Conservation (phyloP, 75 land plant genomes). For the Cryptomeria japonica region DNA sequence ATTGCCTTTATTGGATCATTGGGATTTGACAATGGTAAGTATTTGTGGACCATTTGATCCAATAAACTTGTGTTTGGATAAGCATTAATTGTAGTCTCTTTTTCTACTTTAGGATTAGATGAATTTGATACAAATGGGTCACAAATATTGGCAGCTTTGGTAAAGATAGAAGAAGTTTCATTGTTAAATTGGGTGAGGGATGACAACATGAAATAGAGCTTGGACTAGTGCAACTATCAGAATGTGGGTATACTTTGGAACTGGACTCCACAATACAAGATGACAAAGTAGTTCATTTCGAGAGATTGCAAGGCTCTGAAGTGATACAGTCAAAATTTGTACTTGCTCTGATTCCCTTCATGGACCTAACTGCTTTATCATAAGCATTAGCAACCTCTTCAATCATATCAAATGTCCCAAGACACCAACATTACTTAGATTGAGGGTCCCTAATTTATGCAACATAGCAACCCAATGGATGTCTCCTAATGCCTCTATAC, state of each 20-base stretch:
- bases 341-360: slow-evolving; percentile 54
- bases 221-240: background rate
- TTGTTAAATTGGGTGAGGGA: background rate
- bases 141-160: background rate
- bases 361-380: slow-evolving; percentile 52
- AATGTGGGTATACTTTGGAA: background rate
- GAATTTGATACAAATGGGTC: background rate
- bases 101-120: background rate
- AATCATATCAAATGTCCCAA: slow-evolving; percentile 69
- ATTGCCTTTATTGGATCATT: too few relatives aligned
- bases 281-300: background rate
- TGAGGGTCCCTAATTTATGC: slow-evolving; percentile 65
- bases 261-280: background rate
- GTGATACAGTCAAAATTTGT: slow-evolving; percentile 54
- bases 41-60: slow-evolving; percentile 35
- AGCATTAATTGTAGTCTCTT: background rate
- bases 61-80: slow-evolving; percentile 31
- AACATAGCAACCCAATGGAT: slow-evolving; percentile 71
- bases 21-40: background rate
- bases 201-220: background rate
- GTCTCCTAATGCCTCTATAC: slow-evolving; percentile 65
- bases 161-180: background rate
- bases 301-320: slow-evolving; percentile 3
- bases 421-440: slow-evolving; percentile 58
- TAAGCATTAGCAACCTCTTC: slow-evolving; percentile 62